Conservation (phyloP, 2,329 filamentous ascomycete genomes). For the Venturia pyrina region DNA sequence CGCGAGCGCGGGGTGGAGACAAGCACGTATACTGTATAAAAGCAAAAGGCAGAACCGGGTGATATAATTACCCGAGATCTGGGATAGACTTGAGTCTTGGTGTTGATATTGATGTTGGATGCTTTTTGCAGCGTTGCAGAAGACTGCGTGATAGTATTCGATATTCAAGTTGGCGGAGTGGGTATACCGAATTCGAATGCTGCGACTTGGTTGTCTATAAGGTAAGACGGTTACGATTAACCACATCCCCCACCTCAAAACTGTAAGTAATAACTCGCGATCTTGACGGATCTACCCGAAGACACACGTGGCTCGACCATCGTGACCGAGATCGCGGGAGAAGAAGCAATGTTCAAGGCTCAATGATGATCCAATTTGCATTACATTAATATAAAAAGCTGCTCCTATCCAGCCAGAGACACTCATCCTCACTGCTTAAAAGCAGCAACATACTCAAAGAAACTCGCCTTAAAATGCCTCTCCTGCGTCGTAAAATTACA, state of each 20-base stretch:
- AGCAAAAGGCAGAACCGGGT: neutral
- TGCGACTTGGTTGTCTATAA: no score
- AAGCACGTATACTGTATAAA: neutral
- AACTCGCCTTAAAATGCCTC: slow-evolving; percentile 27
- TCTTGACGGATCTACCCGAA: neutral
- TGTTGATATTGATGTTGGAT: neutral
- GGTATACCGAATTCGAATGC: no score
- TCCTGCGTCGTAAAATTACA: slow-evolving; percentile 29
- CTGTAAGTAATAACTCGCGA: neutral
- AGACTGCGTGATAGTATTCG: no score
- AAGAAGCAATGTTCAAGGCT: neutral
- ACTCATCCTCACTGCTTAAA: slow-evolving; percentile 16
- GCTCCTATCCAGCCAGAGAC: neutral
- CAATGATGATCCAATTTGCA: neutral
- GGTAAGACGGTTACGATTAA: no score
- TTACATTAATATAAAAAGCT: neutral
- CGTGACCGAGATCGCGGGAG: neutral
- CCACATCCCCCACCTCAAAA: no score
- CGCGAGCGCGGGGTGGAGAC: neutral
- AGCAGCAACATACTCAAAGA: slow-evolving; percentile 28
- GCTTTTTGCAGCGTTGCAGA: no score
- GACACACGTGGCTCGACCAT: neutral
- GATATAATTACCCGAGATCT: neutral
- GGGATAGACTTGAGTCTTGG: neutral
- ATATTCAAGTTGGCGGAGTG: no score